Evolutionary conservation across 768 basidiomycete genomes (phyloP).

Genomic region (Tricholoma terreum): DNA sequence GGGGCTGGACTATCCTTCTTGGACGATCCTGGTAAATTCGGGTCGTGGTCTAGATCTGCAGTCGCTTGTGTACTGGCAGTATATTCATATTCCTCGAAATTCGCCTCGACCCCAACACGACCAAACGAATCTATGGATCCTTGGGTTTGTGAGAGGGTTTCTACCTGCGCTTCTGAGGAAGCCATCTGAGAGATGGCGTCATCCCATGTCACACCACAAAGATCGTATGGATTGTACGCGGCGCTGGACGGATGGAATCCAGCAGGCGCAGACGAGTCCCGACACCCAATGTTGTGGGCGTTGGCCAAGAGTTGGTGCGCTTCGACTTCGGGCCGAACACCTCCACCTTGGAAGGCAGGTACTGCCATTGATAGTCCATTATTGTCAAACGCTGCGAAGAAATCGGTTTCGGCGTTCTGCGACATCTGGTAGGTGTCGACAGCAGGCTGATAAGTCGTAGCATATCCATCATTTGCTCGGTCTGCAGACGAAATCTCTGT

Average conservation of each 20-base stretch:
- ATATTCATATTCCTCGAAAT: not conserved
- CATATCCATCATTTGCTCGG: not conserved
- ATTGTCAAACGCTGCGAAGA: not conserved
- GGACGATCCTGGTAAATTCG: not conserved
- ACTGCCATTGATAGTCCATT: not conserved
- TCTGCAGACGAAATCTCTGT: not conserved
- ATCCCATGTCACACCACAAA: not conserved
- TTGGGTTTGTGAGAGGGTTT: too few species aligned
- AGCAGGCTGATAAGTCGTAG: not conserved
- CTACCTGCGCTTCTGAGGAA: not conserved
- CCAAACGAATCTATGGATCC: not conserved
- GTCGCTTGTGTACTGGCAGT: not conserved
- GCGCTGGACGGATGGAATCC: not conserved
- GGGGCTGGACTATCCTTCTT: not conserved
- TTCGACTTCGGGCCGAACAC: not conserved
- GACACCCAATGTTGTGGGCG: not conserved
- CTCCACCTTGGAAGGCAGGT: not conserved
- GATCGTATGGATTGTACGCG: not conserved
- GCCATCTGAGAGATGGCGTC: not conserved
- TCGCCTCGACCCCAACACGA: not conserved
- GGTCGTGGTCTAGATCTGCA: not conserved
- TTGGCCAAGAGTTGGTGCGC: not conserved
- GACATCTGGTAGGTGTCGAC: not conserved
- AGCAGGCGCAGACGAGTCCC: not conserved
- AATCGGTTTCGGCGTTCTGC: not conserved